phyloP scores from a whole-genome alignment of 2,329 filamentous ascomycete species.

The Stemphylium vesicarium region DNA sequence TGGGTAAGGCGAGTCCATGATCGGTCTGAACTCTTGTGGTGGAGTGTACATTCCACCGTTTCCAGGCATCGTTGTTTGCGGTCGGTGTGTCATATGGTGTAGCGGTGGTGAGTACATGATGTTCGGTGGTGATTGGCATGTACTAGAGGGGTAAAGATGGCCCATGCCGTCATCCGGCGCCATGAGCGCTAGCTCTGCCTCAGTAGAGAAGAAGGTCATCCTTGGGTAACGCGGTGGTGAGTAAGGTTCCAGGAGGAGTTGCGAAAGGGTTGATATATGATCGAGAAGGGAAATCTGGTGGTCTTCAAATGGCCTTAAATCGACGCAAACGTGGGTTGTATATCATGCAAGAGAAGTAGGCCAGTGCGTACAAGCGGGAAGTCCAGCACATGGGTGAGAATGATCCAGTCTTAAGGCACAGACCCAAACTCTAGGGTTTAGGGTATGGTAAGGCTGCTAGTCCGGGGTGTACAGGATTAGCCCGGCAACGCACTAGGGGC shows the following conservation, averaged over 20 bases:
- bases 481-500: slow-evolving; percentile 35
- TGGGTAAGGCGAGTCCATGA: slow-evolving; percentile 44
- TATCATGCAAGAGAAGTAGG: slow-evolving; percentile 36
- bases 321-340: slow-evolving; percentile 35
- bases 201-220: slow-evolving; percentile 45
- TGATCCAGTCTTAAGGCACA: slow-evolving; percentile 40
- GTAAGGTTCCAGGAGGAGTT: slow-evolving; percentile 9
- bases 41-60: slow-evolving; percentile 37
- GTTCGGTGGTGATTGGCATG: slow-evolving; percentile 47
- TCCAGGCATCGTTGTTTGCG: slow-evolving; percentile 30
- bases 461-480: slow-evolving; percentile 43
- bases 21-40: slow-evolving; percentile 38
- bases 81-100: slow-evolving; percentile 38
- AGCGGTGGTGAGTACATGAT: slow-evolving; percentile 49
- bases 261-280: slow-evolving; percentile 12
- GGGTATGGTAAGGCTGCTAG: slow-evolving; percentile 39
- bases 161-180: slow-evolving; percentile 42
- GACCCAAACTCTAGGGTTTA: slow-evolving; percentile 36
- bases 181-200: slow-evolving; percentile 47
- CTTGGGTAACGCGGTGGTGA: slow-evolving; percentile 24
- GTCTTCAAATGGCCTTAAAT: slow-evolving; percentile 25
- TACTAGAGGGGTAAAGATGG: slow-evolving; percentile 45
- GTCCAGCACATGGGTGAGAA: slow-evolving; percentile 34
- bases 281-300: slow-evolving; percentile 16
- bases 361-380: slow-evolving; percentile 38